Evolutionary conservation across 352 stramenopile species (phyloP).

Genomic region (Nothophytophthora sp.): DNA sequence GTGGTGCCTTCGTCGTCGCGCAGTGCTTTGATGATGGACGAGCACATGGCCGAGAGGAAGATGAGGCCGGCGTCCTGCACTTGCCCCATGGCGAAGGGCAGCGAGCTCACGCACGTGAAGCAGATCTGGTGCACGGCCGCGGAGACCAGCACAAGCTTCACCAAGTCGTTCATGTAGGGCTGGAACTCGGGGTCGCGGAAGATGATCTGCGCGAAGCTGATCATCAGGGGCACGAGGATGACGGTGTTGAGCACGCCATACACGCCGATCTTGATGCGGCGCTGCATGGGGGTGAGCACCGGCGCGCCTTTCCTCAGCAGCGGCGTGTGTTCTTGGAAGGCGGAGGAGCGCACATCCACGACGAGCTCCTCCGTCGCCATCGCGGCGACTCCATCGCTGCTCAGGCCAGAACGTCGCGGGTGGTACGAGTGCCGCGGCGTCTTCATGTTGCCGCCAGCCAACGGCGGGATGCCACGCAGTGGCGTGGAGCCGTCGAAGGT

Average conservation of each 20-base stretch:
- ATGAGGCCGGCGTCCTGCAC: constrained; percentile 99
- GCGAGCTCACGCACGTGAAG: constrained; percentile 88
- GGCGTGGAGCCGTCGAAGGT: constrained; percentile 38
- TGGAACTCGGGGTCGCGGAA: constrained; percentile 93
- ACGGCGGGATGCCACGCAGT: constrained; percentile 4
- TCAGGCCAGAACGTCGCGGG: constrained; percentile 20
- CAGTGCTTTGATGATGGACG: constrained; percentile 82
- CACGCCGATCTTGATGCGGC: constrained; percentile 67
- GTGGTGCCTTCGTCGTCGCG: constrained; percentile 57
- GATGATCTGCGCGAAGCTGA: constrained; percentile 96
- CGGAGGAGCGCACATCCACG: constrained; percentile 23
- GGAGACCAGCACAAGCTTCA: constrained; percentile 94
- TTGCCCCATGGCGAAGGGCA: constrained; percentile 98
- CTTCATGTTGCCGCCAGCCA: constrained; percentile 29
- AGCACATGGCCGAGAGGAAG: constrained; percentile 97
- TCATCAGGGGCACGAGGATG: constrained; percentile 90
- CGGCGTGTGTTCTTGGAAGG: constrained; percentile 2
- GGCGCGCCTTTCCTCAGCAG: constrained; percentile 19
- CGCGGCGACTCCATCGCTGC: too few relatives aligned
- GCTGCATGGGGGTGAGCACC: constrained; percentile 18
- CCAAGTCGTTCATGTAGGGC: constrained; percentile 90
- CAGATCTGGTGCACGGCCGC: constrained; percentile 81
- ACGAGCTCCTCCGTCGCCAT: constrained; percentile 27
- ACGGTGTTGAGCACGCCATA: constrained; percentile 95
- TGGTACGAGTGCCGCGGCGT: constrained; percentile 61